These are phyloP conservation scores for Phlyctochytrium arcticum DNA, from an alignment of 192 early-diverging fungal species.

Conservation along the genomic window DNA sequence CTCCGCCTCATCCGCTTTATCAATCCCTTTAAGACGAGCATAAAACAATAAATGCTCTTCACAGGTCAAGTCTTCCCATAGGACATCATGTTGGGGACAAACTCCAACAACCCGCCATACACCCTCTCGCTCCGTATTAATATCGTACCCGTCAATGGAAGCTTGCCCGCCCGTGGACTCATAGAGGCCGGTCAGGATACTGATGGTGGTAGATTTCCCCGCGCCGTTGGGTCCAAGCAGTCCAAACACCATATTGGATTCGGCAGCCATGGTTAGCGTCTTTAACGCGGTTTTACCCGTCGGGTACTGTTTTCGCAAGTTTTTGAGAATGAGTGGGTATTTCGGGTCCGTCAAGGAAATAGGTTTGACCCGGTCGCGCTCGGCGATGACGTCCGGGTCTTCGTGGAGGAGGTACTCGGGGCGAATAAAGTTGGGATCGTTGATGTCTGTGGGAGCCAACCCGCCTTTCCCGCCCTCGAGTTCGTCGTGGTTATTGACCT, in stretches of 20 bases:
- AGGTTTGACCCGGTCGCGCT: conserved; percentile 56
- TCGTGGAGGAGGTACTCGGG: conserved; percentile 22
- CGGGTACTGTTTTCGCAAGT: conserved; percentile 62
- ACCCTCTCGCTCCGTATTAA: conserved; percentile 44
- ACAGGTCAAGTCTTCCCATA: conserved; percentile 71
- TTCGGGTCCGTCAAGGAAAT: conserved; percentile 24
- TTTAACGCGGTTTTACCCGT: conserved; percentile 58
- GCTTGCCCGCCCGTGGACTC: conserved; percentile 53
- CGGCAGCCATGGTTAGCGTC: conserved; percentile 62
- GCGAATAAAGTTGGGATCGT: too few relatives aligned
- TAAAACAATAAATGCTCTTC: conserved; percentile 71
- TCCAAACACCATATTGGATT: conserved; percentile 52
- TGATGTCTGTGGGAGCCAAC: too few relatives aligned
- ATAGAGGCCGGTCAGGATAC: conserved; percentile 67
- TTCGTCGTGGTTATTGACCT: neutral
- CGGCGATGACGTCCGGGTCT: conserved; percentile 61
- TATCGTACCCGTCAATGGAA: conserved; percentile 51
- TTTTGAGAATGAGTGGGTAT: conserved; percentile 53
- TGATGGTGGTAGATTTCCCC: conserved; percentile 67
- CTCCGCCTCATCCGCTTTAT: conserved; percentile 35
- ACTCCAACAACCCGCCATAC: conserved; percentile 65
- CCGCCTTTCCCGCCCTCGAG: too few relatives aligned
- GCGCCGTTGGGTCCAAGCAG: conserved; percentile 59
- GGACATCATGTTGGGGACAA: conserved; percentile 68
- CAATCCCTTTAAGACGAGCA: conserved; percentile 64